These are phyloP conservation scores for Curvularia sp. DNA, from an alignment of 2,329 filamentous ascomycete genomes.

Conservation along the genomic window DNA sequence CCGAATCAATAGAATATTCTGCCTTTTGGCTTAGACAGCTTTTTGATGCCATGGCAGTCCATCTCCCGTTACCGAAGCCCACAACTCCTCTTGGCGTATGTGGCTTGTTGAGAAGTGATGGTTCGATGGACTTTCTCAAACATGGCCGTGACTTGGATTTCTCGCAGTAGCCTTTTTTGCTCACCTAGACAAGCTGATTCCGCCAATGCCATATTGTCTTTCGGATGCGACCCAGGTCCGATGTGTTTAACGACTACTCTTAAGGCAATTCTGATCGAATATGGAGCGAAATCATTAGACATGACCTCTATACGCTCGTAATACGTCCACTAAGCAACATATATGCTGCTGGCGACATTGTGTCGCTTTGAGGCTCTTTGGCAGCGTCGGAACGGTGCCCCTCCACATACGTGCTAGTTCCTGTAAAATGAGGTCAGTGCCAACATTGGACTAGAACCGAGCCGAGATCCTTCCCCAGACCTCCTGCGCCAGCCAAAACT, in stretches of 20 bases:
- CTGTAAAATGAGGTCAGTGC: slow-evolving; percentile 39
- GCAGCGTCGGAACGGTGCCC: slow-evolving; percentile 19
- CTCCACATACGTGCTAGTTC: slow-evolving; percentile 38
- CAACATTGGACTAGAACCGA: slow-evolving; percentile 19
- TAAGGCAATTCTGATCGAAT: neutral
- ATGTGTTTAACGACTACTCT: neutral
- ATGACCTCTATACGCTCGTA: neutral
- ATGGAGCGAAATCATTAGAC: neutral
- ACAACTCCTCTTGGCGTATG: neutral
- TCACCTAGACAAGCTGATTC: neutral
- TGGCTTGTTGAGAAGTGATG: neutral
- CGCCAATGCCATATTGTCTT: neutral
- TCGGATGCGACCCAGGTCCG: neutral
- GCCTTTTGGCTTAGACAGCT: neutral
- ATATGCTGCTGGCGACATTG: neutral
- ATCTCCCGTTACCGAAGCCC: neutral
- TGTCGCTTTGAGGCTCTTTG: slow-evolving; percentile 3
- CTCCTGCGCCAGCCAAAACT: slow-evolving; percentile 27
- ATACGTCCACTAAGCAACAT: neutral
- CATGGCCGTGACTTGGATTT: neutral
- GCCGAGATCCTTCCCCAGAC: slow-evolving; percentile 30
- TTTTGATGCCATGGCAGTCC: neutral
- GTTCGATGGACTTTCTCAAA: neutral
- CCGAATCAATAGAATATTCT: slow-evolving; percentile 9
- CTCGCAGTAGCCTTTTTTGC: neutral